These are phyloP conservation scores for Metschnikowia borealis DNA, from an alignment of 805 yeast species.

Conservation along the genomic window DNA sequence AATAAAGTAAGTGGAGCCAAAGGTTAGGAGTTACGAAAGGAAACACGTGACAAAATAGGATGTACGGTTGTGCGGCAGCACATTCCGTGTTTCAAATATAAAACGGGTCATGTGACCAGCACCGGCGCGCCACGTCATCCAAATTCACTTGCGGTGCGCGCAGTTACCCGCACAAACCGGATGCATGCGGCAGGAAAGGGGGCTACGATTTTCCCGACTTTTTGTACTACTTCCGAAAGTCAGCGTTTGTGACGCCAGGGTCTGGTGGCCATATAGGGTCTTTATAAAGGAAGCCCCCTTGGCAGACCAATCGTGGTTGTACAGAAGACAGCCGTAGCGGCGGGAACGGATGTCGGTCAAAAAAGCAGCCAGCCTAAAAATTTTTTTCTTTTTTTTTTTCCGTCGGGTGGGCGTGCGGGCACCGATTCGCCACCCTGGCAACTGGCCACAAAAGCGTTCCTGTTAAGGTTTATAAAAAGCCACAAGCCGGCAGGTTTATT, in stretches of 20 bases:
- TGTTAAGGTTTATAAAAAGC: background rate
- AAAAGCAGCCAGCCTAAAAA: background rate
- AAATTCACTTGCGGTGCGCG: background rate
- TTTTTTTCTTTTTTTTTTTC: background rate
- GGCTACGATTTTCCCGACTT: background rate
- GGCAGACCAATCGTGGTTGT: background rate
- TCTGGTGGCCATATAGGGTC: background rate
- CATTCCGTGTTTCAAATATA: too few relatives aligned
- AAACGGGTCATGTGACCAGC: too few relatives aligned
- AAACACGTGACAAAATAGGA: too few relatives aligned
- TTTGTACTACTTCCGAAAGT: background rate
- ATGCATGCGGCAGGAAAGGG: constrained; percentile 1
- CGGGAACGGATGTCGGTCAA: background rate
- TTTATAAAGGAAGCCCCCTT: background rate
- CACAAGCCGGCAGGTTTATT: too few relatives aligned
- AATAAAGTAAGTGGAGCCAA: too few relatives aligned
- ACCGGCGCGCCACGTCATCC: background rate
- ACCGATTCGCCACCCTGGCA: background rate
- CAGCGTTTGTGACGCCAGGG: background rate
- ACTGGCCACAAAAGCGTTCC: background rate
- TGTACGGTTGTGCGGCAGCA: background rate
- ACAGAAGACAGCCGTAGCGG: background rate
- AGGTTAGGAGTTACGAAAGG: too few relatives aligned
- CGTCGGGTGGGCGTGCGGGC: background rate
- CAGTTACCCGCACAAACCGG: background rate